Evolutionary conservation across 2,329 filamentous ascomycete genomes (phyloP).

Genomic region (Fusarium kyushuense): DNA sequence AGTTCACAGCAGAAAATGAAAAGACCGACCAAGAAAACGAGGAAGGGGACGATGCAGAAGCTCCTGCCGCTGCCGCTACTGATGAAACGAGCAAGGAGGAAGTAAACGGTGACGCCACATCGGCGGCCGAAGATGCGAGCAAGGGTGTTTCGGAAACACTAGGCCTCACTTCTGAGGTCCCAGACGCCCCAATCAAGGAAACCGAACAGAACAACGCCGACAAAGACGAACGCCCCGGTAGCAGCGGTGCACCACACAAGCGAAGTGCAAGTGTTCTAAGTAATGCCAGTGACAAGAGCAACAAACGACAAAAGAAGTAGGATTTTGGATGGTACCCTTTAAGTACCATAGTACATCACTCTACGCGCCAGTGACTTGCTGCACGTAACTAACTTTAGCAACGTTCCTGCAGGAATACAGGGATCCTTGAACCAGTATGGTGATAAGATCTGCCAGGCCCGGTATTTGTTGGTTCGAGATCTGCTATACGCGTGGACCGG

Average conservation of each 20-base stretch:
- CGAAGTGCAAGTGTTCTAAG: constrained; percentile 87
- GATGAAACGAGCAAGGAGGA: constrained; percentile 19
- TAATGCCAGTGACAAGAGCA: constrained; percentile 72
- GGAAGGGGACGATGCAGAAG: constrained; percentile 30
- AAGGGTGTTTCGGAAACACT: constrained; percentile 27
- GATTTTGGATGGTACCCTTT: constrained; percentile 21
- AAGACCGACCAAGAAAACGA: constrained; percentile 19
- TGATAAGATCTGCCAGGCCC: constrained; percentile 22
- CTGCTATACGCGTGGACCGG: constrained; percentile 19
- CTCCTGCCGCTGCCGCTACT: constrained; percentile 9
- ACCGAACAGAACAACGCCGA: constrained; percentile 44
- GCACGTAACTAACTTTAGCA: constrained; percentile 18
- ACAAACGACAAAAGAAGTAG: constrained; percentile 68
- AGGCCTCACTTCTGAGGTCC: constrained; percentile 16
- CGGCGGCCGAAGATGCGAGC: constrained; percentile 38
- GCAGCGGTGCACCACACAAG: constrained; percentile 69
- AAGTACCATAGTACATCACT: constrained; percentile 43
- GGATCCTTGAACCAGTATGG: constrained; percentile 18
- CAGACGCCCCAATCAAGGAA: constrained; percentile 29
- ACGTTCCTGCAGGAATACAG: constrained; percentile 33
- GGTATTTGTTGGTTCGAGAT: constrained; percentile 36
- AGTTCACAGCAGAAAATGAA: constrained; percentile 37
- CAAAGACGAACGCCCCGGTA: constrained; percentile 52
- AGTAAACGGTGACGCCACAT: constrained; percentile 16
- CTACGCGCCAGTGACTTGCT: constrained; percentile 33